Percentiles rank a stretch among this genome's conserved stretches.
Evolutionary conservation across 106 monocot species (phyloP).

Genomic region (Triglochin maritima): DNA sequence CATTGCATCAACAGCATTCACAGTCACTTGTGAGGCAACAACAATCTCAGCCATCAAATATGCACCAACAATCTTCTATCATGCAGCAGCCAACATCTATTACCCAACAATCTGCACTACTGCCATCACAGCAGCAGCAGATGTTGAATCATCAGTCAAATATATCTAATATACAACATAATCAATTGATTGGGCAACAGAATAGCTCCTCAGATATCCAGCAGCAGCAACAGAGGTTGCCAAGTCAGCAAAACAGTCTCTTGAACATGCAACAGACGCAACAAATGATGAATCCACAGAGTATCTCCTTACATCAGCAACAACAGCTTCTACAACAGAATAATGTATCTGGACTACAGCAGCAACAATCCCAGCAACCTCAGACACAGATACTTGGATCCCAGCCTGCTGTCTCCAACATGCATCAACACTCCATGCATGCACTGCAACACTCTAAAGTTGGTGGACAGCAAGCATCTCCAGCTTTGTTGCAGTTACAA

Average conservation of each 20-base stretch:
- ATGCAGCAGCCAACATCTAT: constrained; percentile 36
- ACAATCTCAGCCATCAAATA: constrained; percentile 28
- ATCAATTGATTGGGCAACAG: constrained; percentile 47
- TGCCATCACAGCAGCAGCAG: constrained; percentile 39
- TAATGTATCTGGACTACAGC: constrained; percentile 32
- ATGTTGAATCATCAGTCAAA: constrained; percentile 43
- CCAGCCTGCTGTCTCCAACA: constrained; percentile 14
- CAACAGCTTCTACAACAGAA: constrained; percentile 31
- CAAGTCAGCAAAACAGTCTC: constrained; percentile 52
- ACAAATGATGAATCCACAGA: constrained; percentile 45
- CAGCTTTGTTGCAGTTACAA: constrained; percentile 42
- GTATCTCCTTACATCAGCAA: constrained; percentile 46
- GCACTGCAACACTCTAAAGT: constrained; percentile 45
- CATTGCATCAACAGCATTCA: constrained; percentile 37
- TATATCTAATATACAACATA: constrained; percentile 38
- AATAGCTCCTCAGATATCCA: constrained; percentile 39
- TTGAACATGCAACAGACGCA: constrained; percentile 57
- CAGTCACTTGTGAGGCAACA: constrained; percentile 44
- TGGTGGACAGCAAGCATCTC: constrained; percentile 25
- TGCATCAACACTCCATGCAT: constrained; percentile 36
- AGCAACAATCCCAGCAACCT: constrained; percentile 17
- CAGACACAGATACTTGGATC: constrained; percentile 14
- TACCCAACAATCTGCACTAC: constrained; percentile 36
- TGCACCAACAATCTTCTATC: constrained; percentile 34
- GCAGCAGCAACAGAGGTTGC: constrained; percentile 44